Base-by-base conservation (phyloP, 192 early-diverging fungal species). In the Allomyces arbusculus region DNA sequence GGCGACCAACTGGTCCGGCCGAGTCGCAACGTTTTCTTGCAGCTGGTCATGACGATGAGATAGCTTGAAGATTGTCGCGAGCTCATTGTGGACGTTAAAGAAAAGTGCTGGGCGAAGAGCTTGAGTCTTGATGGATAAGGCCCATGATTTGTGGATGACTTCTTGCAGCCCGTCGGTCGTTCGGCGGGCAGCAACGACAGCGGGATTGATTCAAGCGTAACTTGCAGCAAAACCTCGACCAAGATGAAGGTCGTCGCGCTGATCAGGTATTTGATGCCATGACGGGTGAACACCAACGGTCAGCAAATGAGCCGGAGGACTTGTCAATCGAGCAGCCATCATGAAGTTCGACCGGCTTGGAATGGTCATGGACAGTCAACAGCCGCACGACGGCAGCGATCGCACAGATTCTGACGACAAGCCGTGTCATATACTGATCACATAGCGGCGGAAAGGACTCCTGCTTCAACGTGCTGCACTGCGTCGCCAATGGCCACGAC, bases 371-470 rank as follows among this genome's bases (percentile, higher is more conserved):
- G 10, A 23, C 24, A 26, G n/a, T 20, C 19, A 66, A 40, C 33
- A 40, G 33, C 33, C 33, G 33, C 33, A 7, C 33, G 8, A 8
- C 33, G 8, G 33, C 33, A 8, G 33, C 8, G 33, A 40, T 8
- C 33, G 9, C 23, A 6, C 19, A 66, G 19, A n/a, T 7, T 1
- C n/a, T 22, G n/a, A 62, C 25, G 26, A 62, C 26, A 10, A 61
- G 20, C 20, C 23, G 44, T n/a, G n/a, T 10, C 24, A 14, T 25
- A 10, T 66, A 12, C 68, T 74, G 19, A 44, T 76, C 1, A 24
- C 67, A 26, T 70, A 94, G 94, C 71, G 92, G 94, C 43, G 96
- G 96, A 62, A 99, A 99, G 74, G 96, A 99, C 77, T 92, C 89
- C 67, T 88, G 86, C 67, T 95, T 88, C 76, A 94, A 93, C 70